Evolutionary conservation across 2,329 filamentous ascomycete genomes (phyloP).

Genomic region (Fonsecaea multimorphosa): DNA sequence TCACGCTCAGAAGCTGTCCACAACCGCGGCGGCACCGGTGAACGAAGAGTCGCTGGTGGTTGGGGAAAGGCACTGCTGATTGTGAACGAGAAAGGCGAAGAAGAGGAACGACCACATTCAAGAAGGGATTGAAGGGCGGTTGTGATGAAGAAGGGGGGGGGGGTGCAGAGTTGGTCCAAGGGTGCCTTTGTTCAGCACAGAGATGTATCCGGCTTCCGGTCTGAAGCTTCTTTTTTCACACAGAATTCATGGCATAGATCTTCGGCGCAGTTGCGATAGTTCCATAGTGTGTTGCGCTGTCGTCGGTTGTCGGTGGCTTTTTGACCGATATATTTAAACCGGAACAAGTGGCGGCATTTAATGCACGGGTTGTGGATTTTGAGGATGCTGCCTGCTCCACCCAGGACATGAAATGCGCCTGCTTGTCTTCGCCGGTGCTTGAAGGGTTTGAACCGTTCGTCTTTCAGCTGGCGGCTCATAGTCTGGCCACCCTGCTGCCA

Average conservation of each 20-base stretch:
- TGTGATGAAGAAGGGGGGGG: slow-evolving; percentile 11
- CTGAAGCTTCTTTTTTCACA: slow-evolving; percentile 9
- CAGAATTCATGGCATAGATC: slow-evolving; percentile 4
- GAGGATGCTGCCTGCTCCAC: slow-evolving; percentile 17
- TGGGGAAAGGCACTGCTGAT: slow-evolving; percentile 16
- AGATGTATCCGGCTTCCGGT: slow-evolving; percentile 9
- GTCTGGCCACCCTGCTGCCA: neutral
- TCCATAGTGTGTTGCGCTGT: neutral
- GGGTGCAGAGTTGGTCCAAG: slow-evolving; percentile 7
- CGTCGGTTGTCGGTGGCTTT: slow-evolving; percentile 5
- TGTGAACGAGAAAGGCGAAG: slow-evolving; percentile 15
- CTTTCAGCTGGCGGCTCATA: neutral
- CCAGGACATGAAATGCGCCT: slow-evolving; percentile 15
- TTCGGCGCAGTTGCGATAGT: neutral
- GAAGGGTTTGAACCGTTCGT: neutral
- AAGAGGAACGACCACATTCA: slow-evolving; percentile 15
- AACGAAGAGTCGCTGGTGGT: slow-evolving; percentile 11
- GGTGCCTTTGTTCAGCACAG: slow-evolving; percentile 20
- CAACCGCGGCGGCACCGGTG: slow-evolving; percentile 2
- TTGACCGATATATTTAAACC: slow-evolving; percentile 8
- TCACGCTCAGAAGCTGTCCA: slow-evolving; percentile 13
- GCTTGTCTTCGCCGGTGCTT: neutral
- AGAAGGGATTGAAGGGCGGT: slow-evolving; percentile 14
- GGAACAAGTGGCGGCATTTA: slow-evolving; percentile 17
- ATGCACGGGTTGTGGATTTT: slow-evolving; percentile 12